Percentiles rank a stretch among this genome's conserved stretches.
phyloP scores from a whole-genome alignment of 106 monocot species.

The Agapanthus africanus region DNA sequence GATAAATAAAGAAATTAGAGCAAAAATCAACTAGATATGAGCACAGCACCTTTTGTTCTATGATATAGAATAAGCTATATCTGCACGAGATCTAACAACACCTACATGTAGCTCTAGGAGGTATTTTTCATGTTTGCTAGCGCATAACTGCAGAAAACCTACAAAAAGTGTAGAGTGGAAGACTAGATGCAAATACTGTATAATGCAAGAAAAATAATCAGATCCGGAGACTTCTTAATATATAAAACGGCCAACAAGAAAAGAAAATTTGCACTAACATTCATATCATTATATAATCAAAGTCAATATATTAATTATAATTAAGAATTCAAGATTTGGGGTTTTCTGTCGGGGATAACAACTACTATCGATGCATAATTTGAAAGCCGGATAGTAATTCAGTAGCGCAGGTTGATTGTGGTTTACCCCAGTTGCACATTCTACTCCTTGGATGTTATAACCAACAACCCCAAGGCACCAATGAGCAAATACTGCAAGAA shows the following conservation, averaged over 20 bases:
- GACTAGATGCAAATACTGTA: background rate
- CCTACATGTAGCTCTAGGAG: no score
- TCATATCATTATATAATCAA: conserved; percentile 6
- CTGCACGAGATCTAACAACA: no score
- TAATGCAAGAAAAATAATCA: background rate
- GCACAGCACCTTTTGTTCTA: no score
- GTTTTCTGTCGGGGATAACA: background rate
- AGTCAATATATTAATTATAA: background rate
- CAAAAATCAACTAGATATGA: no score
- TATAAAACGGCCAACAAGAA: background rate
- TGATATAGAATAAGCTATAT: no score
- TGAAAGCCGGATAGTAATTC: background rate
- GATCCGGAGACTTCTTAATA: background rate
- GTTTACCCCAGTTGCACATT: conserved; percentile 5
- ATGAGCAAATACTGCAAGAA: conserved; percentile 63
- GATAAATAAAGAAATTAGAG: no score
- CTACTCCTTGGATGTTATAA: conserved; percentile 75
- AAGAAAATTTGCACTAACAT: background rate
- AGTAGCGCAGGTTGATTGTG: background rate
- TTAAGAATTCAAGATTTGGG: background rate
- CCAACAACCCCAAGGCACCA: conserved; percentile 59
- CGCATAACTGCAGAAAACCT: background rate
- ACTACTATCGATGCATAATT: background rate
- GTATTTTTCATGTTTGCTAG: no score
- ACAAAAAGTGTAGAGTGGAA: background rate